Evolutionary conservation across 805 yeast species (phyloP).

Genomic region (Candida anglica): DNA sequence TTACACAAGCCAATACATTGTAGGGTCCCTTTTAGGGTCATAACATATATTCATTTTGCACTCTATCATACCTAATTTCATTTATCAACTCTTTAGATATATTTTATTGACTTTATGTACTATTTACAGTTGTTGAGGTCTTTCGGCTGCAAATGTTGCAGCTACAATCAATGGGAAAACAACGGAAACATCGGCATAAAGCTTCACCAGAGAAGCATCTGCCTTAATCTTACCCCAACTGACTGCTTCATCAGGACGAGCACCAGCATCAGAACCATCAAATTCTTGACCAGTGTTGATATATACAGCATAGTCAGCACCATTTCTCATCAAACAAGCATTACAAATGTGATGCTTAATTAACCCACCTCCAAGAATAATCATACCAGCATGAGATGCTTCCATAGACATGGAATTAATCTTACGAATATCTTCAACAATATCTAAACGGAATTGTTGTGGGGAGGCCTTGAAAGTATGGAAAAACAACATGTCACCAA

Average conservation of each 20-base stretch:
- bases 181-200: slow-evolving; percentile 90
- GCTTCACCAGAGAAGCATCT: slow-evolving; percentile 87
- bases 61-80: too few relatives aligned
- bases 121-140: slow-evolving; percentile 15
- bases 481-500: slow-evolving; percentile 98
- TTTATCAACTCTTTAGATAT: not conserved
- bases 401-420: slow-evolving; percentile 94
- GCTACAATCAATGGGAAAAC: slow-evolving; percentile 97
- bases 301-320: slow-evolving; percentile 96
- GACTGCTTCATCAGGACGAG: slow-evolving; percentile 97
- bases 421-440: slow-evolving; percentile 88
- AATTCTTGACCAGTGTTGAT: slow-evolving; percentile 98
- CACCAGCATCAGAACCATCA: slow-evolving; percentile 99
- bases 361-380: slow-evolving; percentile 93
- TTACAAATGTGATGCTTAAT: slow-evolving; percentile 96
- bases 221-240: slow-evolving; percentile 99
- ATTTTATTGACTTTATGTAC: not conserved
- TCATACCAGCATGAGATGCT: slow-evolving; percentile 92
- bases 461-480: slow-evolving; percentile 96
- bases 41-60: too few relatives aligned
- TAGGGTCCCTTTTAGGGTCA: too few relatives aligned
- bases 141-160: slow-evolving; percentile 81
- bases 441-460: slow-evolving; percentile 81
- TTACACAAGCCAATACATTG: too few relatives aligned
- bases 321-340: slow-evolving; percentile 98